Evolutionary conservation across 305 asterid species (phyloP).

Genomic region (Coffea humblotiana): DNA sequence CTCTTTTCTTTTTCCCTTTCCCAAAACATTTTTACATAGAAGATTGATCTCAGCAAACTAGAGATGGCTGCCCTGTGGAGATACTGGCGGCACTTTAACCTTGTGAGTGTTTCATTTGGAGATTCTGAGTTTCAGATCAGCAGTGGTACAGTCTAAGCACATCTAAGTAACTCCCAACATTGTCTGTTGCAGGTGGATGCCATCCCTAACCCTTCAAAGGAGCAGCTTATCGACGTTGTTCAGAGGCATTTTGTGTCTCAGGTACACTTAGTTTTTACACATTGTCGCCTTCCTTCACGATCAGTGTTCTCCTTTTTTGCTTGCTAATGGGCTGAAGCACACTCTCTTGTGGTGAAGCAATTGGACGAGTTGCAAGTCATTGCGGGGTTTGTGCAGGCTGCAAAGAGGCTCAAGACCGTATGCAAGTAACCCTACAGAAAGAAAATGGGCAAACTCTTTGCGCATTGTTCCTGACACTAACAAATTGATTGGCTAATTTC

Average conservation of each 20-base stretch:
- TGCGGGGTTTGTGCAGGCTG: slow-evolving; percentile 73
- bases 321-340: not conserved
- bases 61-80: slow-evolving; percentile 89
- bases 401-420: slow-evolving; percentile 69
- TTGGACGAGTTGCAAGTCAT: slow-evolving; percentile 88
- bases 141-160: not conserved
- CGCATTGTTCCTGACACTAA: slow-evolving; percentile 36
- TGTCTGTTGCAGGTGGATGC: slow-evolving; percentile 53
- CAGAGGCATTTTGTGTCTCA: slow-evolving; percentile 90
- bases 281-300: not conserved
- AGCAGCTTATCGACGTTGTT: slow-evolving; percentile 81
- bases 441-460: slow-evolving; percentile 16
- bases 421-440: slow-evolving; percentile 44
- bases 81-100: slow-evolving; percentile 78
- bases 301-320: not conserved
- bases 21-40: slow-evolving; percentile 26
- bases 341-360: slow-evolving; percentile 47
- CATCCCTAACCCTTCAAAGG: slow-evolving; percentile 75
- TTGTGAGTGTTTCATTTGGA: slow-evolving; percentile 46
- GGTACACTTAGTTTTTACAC: slow-evolving; percentile 34
- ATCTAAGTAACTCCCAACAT: not conserved
- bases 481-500: slow-evolving; percentile 22
- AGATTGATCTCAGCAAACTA: slow-evolving; percentile 87
- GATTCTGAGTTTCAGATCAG: not conserved
- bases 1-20: not conserved